A percentile compares a stretch with the other conserved stretches of the same genome.
phyloP scores from a whole-genome alignment of 768 basidiomycete genomes.

The Porphyrellus cyaneotinctus region DNA sequence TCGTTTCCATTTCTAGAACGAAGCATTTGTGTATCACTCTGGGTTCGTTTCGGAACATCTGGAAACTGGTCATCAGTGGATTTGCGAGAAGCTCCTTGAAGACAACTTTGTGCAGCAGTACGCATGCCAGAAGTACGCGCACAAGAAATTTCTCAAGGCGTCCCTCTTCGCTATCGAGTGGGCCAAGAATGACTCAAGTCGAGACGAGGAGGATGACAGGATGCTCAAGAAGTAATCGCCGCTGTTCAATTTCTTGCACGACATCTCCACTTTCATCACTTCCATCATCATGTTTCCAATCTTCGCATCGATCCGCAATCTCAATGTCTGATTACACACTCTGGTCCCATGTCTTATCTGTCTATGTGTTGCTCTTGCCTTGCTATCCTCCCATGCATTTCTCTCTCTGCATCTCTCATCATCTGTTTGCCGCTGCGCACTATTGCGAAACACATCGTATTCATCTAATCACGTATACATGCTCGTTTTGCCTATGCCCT shows the following conservation, averaged over 20 bases:
- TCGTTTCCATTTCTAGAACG: conserved; percentile 54
- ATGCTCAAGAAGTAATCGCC: conserved; percentile 31
- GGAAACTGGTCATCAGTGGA: conserved; percentile 69
- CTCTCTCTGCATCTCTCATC: conserved; percentile 13
- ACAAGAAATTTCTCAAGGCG: conserved; percentile 97
- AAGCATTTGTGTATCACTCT: conserved; percentile 89
- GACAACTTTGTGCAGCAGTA: conserved; percentile 77
- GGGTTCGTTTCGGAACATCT: conserved; percentile 88
- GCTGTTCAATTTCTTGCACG: conserved; percentile 19
- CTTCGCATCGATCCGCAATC: conserved; percentile 33
- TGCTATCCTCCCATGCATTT: conserved; percentile 36
- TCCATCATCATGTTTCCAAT: conserved; percentile 33
- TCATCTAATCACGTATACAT: conserved; percentile 32
- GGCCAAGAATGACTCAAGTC: conserved; percentile 52
- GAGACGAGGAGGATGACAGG: conserved; percentile 29
- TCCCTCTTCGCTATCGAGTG: conserved; percentile 73
- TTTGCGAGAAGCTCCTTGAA: conserved; percentile 80
- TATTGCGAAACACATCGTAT: conserved; percentile 36
- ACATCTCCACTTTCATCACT: conserved; percentile 23
- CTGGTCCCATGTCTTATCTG: conserved; percentile 33
- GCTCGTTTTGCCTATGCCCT: conserved; percentile 31
- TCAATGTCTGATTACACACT: conserved; percentile 38
- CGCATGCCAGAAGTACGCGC: conserved; percentile 93
- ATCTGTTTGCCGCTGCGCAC: conserved; percentile 29
- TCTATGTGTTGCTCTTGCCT: conserved; percentile 35